Base-by-base conservation (phyloP, 2,329 filamentous ascomycete species). In the Neopestalotiopsis sp. region DNA sequence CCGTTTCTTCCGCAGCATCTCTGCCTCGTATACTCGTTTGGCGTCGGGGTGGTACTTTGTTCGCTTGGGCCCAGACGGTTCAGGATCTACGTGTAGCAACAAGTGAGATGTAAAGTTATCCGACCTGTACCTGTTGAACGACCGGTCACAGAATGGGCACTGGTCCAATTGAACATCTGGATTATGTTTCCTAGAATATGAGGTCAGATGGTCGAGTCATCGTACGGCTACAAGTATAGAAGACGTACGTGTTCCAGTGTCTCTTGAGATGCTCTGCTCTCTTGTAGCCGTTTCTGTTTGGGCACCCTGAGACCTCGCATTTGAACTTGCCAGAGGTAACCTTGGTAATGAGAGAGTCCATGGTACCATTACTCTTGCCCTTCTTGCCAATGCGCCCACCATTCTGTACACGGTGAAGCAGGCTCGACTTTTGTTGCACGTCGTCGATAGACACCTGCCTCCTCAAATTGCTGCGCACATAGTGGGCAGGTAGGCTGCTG, bases 261-360 rank as follows among this genome's bases (percentile, higher is more conserved):
- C 87, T 82, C 78, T 88, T 89, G 20, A 88, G 77, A 70, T 89
- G 87, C 75, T 89, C 87, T 30, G 84, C 84, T 67, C 86, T 81
- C 72, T 85, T 84, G 69, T 86, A 88, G 0, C 81, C 82, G 72
- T 84, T 73, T 59, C 69, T 68, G 10, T 67, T 84, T 71, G 81
- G 75, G 75, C 86, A 89, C 34, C 81, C 81, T 6, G 80, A 80
- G 40, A 84, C 81, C 17, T 82, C 78, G 71, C 86, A 88, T 70
- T 82, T 75, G 70, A 73, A 78, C 34, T 72, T 74, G n/a, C 72
- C 76, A 38, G 74, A 75, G 6, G 74, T 69, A 5, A 78, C 74
- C n/a, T 71, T 69, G 40, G 74, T 67, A 30, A 79, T 72, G 17
- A 63, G 69, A 17, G 70, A 69, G n/a, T 70, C 20, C 40, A 68